A percentile compares a stretch with the other conserved stretches of the same genome.
Evolutionary conservation across 371 early-diverging fungal species (phyloP).

Genomic region (Entomophthora muscae): DNA sequence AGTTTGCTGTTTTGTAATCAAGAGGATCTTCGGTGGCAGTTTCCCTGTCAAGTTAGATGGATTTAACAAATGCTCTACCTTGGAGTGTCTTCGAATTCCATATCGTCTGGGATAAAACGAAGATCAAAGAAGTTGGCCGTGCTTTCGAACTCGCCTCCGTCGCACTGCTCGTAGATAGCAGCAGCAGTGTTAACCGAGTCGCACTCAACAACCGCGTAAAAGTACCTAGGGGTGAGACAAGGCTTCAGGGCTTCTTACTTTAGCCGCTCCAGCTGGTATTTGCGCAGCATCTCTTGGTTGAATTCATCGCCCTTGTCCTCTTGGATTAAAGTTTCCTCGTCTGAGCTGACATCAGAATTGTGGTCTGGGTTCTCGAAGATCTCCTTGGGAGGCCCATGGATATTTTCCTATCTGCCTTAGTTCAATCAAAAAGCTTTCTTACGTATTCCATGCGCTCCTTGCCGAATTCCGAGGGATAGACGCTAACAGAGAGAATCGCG

Average conservation of each 20-base stretch:
- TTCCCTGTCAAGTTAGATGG: constrained; percentile 24
- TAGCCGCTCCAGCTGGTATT: constrained; percentile 86
- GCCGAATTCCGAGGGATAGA: constrained; percentile 94
- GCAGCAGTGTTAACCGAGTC: constrained; percentile 71
- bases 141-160: constrained; percentile 87
- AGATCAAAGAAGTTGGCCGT: constrained; percentile 90
- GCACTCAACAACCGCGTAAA: constrained; percentile 88
- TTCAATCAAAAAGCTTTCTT: constrained; percentile 9
- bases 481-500: constrained; percentile 49
- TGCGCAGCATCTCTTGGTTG: constrained; percentile 64
- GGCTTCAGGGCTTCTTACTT: constrained; percentile 17
- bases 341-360: constrained; percentile 19
- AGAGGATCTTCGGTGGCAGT: constrained; percentile 51
- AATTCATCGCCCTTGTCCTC: constrained; percentile 51
- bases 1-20: constrained; percentile 58
- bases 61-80: no score
- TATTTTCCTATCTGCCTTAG: constrained; percentile 25
- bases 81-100: constrained; percentile 55
- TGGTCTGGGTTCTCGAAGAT: constrained; percentile 33
- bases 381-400: constrained; percentile 69
- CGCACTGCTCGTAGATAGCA: constrained; percentile 66
- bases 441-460: constrained; percentile 62
- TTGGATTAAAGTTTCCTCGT: constrained; percentile 26
- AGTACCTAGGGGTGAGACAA: constrained; percentile 33
- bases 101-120: constrained; percentile 89